Conservation (phyloP, 345 rosid genomes). For the Viola odorata region DNA sequence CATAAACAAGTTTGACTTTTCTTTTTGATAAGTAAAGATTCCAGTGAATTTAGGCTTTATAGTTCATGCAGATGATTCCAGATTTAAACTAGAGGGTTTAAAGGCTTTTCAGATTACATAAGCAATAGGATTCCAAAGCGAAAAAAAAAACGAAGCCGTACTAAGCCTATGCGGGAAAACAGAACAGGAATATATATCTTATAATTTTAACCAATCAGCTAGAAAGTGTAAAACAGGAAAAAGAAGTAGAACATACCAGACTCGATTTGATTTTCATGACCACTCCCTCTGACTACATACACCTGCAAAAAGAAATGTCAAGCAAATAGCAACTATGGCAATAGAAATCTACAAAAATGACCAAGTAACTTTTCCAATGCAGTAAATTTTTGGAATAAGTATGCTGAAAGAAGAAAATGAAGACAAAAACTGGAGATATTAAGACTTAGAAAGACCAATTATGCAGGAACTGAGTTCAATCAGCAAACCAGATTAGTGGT, state of each 20-base stretch:
- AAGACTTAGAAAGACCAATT: background rate
- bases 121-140: too few relatives aligned
- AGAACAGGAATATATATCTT: background rate
- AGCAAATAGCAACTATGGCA: background rate
- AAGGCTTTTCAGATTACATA: too few relatives aligned
- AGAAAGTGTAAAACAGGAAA: slow-evolving; percentile 2
- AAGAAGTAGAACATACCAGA: slow-evolving; percentile 22
- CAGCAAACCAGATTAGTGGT: background rate
- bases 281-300: slow-evolving; percentile 29
- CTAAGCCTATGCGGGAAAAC: background rate
- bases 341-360: background rate
- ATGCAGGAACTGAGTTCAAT: background rate
- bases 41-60: too few relatives aligned
- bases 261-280: slow-evolving; percentile 12
- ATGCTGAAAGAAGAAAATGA: too few relatives aligned
- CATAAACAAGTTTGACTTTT: too few relatives aligned
- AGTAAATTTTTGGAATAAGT: too few relatives aligned
- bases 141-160: too few relatives aligned
- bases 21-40: too few relatives aligned
- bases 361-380: too few relatives aligned
- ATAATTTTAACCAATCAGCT: slow-evolving; percentile 1
- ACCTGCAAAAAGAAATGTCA: slow-evolving; percentile 26
- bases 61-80: too few relatives aligned
- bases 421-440: background rate
- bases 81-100: too few relatives aligned